phyloP scores from a whole-genome alignment of 257 asterid genomes.

The Solanum etuberosum region DNA sequence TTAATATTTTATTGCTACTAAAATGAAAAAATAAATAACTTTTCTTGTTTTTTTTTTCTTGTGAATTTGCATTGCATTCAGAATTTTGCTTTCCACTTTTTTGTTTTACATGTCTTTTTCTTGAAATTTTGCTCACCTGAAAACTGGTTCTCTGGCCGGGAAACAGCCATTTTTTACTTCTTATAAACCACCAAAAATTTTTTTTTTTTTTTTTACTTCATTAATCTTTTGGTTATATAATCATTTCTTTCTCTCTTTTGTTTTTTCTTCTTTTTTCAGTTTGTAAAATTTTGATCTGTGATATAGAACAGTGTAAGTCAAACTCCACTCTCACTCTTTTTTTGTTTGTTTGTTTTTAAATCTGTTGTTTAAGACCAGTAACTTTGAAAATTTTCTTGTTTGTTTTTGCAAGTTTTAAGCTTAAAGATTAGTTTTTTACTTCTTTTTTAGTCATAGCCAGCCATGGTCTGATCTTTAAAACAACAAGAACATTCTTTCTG shows the following conservation, averaged over 20 bases:
- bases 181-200: not conserved
- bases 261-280: not conserved
- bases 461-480: not conserved
- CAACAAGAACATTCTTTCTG: not conserved
- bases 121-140: not conserved
- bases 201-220: not conserved
- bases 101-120: conserved; percentile 19
- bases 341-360: not conserved
- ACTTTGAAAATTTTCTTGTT: not conserved
- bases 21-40: not conserved
- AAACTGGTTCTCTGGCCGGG: not conserved
- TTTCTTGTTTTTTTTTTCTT: not conserved
- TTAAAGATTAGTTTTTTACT: not conserved
- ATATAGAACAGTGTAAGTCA: not conserved
- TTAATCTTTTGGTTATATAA: not conserved
- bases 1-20: not conserved
- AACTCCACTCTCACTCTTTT: not conserved
- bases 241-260: not conserved
- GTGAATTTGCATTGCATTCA: conserved; percentile 2
- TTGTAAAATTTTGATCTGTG: not conserved
- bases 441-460: not conserved
- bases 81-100: not conserved
- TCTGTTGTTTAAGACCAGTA: not conserved
- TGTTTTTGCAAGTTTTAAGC: not conserved
- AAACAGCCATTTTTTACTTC: not conserved